phyloP scores from a whole-genome alignment of 2,329 filamentous ascomycete species.

The Cladophialophora psammophila region DNA sequence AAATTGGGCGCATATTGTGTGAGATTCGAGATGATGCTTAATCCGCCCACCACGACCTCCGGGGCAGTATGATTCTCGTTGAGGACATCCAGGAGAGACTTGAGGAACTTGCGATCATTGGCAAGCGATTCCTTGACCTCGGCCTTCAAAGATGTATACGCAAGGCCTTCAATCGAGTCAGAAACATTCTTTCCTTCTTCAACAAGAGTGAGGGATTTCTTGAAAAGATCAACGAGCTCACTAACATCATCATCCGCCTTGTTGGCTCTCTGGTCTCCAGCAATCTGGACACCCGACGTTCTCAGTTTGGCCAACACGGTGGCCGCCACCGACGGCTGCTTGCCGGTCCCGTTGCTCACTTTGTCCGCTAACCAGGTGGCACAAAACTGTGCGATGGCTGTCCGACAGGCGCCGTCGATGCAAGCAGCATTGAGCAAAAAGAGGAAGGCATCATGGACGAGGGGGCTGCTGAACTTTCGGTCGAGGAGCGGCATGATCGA shows the following conservation, averaged over 20 bases:
- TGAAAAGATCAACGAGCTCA: constrained; percentile 63
- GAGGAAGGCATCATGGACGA: constrained; percentile 84
- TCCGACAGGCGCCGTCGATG: constrained; percentile 81
- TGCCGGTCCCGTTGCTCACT: constrained; percentile 73
- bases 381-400: constrained; percentile 84
- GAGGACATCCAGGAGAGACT: constrained; percentile 65
- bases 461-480: constrained; percentile 80
- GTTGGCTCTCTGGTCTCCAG: constrained; percentile 45
- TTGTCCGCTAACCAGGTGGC: constrained; percentile 86
- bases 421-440: constrained; percentile 92
- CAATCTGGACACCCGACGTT: constrained; percentile 45
- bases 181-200: constrained; percentile 64
- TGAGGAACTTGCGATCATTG: constrained; percentile 71
- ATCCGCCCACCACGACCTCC: constrained; percentile 79
- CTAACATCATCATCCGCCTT: constrained; percentile 55
- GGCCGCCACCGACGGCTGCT: constrained; percentile 63
- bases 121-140: constrained; percentile 83
- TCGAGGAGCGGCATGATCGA: constrained; percentile 78
- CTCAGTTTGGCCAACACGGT: constrained; percentile 74
- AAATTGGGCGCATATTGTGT: constrained; percentile 79
- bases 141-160: constrained; percentile 87
- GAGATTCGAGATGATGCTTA: constrained; percentile 86
- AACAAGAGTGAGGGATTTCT: constrained; percentile 50
- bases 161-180: constrained; percentile 86
- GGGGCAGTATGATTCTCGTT: constrained; percentile 65